Evolutionary conservation across 495 filamentous ascomycete genomes (phyloP), one percentile per base, ranked within the genome.

Genomic region (Xylaria sp.): DNA sequence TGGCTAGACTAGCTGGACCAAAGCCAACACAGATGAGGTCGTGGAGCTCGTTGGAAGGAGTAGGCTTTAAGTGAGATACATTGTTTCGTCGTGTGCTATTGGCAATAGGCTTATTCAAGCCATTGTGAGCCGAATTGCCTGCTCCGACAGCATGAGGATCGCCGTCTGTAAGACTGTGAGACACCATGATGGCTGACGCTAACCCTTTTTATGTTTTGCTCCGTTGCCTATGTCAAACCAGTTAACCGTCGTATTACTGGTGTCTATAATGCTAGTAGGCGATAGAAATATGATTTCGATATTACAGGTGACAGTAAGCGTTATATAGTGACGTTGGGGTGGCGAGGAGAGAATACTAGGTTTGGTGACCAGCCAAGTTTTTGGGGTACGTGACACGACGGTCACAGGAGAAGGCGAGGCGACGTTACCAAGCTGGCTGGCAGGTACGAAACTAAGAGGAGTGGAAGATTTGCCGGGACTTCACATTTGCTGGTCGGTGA

Each of bases 11-110:
- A 15, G 95, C 95, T 14, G 95, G 95, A 2, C 95, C 95, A 75
- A 98, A 99, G 43, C 95, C 95, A 41, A 98, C 87, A 80, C 95
- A 97, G 57, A 98, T 83, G 31, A 99, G 80, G 75, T 98, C 95
- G 73, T 93, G 90, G 44, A 91, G 78, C 50, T 89, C 87, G 41
- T 90, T 87, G 35, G 85, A 74, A n/a, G 76, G 71, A 1, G 80
- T 79, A 21, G 74, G 75, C 26, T 62, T 74, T 15, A 87, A 79
- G 53, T 78, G 77, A 15, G 80, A 83, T 55, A 64, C 72, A 21
- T 72, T 77, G 2, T 71, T 57, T 29, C 65, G 4, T 72, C 72
- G 26, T 37, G 52, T 37, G 11, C 61, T 8, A n/a, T 57, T 71
- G 21, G 55, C 44, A n/a, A 24, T n/a, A 21, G 40, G 29, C 21